A percentile compares a stretch with the other conserved stretches of the same genome.
These are phyloP conservation scores for Periconia macrospinosa DNA, from an alignment of 2,329 filamentous ascomycete genomes.

Conservation along the genomic window DNA sequence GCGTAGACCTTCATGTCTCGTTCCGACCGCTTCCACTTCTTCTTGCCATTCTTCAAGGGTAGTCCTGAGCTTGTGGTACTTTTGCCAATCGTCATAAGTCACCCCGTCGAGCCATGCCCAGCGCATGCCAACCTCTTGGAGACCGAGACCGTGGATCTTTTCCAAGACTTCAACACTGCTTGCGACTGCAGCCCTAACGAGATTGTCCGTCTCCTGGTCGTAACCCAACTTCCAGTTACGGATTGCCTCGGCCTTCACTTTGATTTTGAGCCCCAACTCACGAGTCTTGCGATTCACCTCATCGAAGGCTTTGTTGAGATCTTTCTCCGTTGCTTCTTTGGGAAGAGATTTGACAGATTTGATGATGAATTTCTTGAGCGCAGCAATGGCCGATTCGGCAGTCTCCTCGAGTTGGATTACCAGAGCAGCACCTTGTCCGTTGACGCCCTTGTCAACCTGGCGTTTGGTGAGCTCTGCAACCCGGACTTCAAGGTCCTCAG, in stretches of 20 bases:
- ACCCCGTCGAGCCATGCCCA: slow-evolving; percentile 97
- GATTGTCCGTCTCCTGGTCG: slow-evolving; percentile 67
- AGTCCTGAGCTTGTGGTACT: slow-evolving; percentile 85
- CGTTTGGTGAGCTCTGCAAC: slow-evolving; percentile 73
- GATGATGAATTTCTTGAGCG: slow-evolving; percentile 69
- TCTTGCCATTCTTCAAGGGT: slow-evolving; percentile 83
- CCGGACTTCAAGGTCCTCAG: slow-evolving; percentile 66
- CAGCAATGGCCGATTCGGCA: slow-evolving; percentile 63
- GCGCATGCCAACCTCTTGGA: slow-evolving; percentile 87
- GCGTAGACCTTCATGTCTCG: slow-evolving; percentile 70
- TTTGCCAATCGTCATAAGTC: slow-evolving; percentile 96
- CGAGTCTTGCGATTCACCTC: slow-evolving; percentile 62
- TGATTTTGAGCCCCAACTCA: slow-evolving; percentile 70
- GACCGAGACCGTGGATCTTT: slow-evolving; percentile 76
- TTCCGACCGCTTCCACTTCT: slow-evolving; percentile 76
- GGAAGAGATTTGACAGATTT: slow-evolving; percentile 58
- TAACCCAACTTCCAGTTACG: slow-evolving; percentile 76
- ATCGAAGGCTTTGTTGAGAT: slow-evolving; percentile 56
- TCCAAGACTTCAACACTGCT: slow-evolving; percentile 82
- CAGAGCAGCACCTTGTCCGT: slow-evolving; percentile 66
- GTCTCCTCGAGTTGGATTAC: slow-evolving; percentile 70
- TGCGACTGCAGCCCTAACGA: slow-evolving; percentile 73
- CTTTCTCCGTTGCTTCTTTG: slow-evolving; percentile 57
- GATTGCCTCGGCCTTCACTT: slow-evolving; percentile 74
- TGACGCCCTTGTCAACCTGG: slow-evolving; percentile 68